Evolutionary conservation across 257 asterid genomes (phyloP).

Genomic region (Cynanchum wilfordii): DNA sequence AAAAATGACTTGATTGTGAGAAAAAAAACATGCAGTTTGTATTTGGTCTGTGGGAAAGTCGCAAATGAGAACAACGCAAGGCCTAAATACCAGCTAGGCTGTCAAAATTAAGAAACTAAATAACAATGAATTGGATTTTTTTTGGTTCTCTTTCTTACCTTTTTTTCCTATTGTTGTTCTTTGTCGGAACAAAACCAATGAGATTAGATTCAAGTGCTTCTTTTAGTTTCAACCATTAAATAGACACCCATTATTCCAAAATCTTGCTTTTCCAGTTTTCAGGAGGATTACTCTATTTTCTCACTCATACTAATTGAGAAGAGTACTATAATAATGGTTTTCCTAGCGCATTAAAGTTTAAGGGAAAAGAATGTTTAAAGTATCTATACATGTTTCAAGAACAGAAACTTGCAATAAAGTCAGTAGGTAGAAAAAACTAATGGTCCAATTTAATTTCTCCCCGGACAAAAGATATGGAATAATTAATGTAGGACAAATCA

Average conservation of each 20-base stretch:
- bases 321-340: background rate
- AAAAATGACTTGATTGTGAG: conserved; percentile 1
- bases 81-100: background rate
- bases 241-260: background rate
- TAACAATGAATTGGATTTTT: background rate
- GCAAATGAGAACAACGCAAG: background rate
- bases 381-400: too few species aligned
- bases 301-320: background rate
- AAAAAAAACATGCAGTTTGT: conserved; percentile 2
- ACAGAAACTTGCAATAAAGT: background rate
- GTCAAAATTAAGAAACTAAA: background rate
- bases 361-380: background rate
- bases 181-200: background rate
- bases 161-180: too few species aligned
- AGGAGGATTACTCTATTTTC: background rate
- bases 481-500: background rate
- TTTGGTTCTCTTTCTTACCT: too few species aligned
- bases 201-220: background rate
- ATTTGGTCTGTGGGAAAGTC: background rate
- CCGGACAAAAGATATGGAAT: background rate
- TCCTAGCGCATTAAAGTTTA: background rate
- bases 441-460: background rate
- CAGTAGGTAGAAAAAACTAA: background rate
- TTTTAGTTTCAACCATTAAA: background rate
- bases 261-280: background rate